phyloP scores from a whole-genome alignment of 2,329 filamentous ascomycete genomes.

The Botrytis tulipae region DNA sequence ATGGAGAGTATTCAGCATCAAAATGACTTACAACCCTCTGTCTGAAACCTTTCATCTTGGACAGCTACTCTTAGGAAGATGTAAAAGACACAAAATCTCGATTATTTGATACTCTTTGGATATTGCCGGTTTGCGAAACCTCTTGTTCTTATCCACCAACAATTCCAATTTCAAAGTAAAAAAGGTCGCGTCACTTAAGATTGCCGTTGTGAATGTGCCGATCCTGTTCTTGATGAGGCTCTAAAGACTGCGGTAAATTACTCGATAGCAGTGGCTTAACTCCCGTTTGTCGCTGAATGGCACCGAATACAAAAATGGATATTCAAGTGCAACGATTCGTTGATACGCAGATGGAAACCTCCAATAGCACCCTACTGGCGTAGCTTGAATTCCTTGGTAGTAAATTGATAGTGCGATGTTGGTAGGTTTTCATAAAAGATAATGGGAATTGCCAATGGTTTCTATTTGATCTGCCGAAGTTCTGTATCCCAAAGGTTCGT shows the following conservation, averaged over 20 bases:
- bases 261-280: slow-evolving; percentile 3
- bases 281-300: slow-evolving; percentile 9
- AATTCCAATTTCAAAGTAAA: not conserved
- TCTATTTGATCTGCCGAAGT: not conserved
- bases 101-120: not conserved
- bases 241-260: not conserved
- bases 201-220: slow-evolving; percentile 1
- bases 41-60: slow-evolving; percentile 93
- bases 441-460: slow-evolving; percentile 12
- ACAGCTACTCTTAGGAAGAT: slow-evolving; percentile 4
- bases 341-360: not conserved
- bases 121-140: not conserved
- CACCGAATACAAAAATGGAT: slow-evolving; percentile 1
- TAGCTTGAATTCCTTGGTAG: not conserved
- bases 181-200: slow-evolving; percentile 14
- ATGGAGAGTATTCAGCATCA: slow-evolving; percentile 30
- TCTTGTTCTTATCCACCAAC: slow-evolving; percentile 10
- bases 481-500: slow-evolving; percentile 13
- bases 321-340: slow-evolving; percentile 7
- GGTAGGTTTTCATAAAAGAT: slow-evolving; percentile 2
- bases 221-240: slow-evolving; percentile 10
- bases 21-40: slow-evolving; percentile 81
- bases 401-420: slow-evolving; percentile 12
- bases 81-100: not conserved
- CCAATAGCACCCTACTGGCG: not conserved